Conservation (phyloP, 75 land plant species). For the Cunninghamia lanceolata region DNA sequence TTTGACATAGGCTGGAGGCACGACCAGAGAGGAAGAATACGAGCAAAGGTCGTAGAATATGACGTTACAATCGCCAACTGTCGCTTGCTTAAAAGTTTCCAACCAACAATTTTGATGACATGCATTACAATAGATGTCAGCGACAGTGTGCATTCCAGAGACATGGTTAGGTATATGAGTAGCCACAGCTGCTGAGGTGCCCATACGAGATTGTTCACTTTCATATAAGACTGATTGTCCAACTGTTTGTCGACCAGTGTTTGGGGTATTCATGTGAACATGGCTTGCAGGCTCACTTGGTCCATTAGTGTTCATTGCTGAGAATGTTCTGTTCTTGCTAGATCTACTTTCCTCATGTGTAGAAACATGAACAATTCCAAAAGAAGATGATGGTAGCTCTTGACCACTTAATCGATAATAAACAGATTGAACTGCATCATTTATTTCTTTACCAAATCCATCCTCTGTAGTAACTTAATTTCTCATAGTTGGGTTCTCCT, state of each 20-base stretch:
- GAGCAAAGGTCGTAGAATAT: no score
- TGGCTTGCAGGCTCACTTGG: background rate
- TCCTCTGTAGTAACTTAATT: constrained; percentile 12
- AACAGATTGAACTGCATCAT: no score
- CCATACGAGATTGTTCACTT: background rate
- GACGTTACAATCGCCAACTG: no score
- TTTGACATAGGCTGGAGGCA: no score
- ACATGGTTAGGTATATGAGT: background rate
- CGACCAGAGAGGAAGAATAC: no score
- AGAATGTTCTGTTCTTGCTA: constrained; percentile 4
- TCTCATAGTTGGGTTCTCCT: constrained; percentile 19
- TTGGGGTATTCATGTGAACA: constrained; percentile 1
- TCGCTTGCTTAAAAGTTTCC: no score
- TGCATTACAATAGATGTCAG: no score
- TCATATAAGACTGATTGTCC: no score
- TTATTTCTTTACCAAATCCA: constrained; percentile 82
- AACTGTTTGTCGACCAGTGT: background rate
- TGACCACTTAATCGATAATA: no score
- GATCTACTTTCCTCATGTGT: background rate
- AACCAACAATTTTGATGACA: no score
- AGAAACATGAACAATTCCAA: constrained; percentile 10
- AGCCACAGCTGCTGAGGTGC: background rate
- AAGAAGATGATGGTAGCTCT: no score
- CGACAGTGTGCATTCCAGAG: no score
- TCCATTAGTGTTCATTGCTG: constrained; percentile 8